phyloP scores from a whole-genome alignment of 2,329 filamentous ascomycete species.

The Leptographium lundbergii region DNA sequence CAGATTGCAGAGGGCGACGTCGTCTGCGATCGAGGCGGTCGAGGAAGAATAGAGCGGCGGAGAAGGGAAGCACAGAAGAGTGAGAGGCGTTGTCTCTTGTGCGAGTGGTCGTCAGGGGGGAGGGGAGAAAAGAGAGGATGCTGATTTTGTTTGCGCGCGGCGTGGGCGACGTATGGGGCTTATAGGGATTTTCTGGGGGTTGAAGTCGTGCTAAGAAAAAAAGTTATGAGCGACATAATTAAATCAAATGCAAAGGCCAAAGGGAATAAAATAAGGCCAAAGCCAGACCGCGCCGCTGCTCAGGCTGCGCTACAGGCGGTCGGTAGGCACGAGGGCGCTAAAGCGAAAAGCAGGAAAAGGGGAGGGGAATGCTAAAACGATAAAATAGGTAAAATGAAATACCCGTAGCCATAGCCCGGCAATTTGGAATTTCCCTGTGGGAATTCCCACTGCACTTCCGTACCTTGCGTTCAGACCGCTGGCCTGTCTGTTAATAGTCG shows the following conservation, averaged over 20 bases:
- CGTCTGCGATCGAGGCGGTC: neutral
- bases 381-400: neutral
- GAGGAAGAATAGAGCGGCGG: neutral
- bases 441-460: too few species aligned
- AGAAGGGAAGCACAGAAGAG: neutral
- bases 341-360: slow-evolving; percentile 2
- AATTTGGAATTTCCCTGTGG: neutral
- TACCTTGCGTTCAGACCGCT: too few species aligned
- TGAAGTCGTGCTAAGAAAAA: neutral
- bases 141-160: neutral
- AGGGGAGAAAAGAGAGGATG: slow-evolving; percentile 1
- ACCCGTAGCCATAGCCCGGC: neutral
- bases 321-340: slow-evolving; percentile 4
- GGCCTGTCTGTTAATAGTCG: too few species aligned
- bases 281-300: neutral
- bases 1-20: neutral
- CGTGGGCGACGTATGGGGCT: slow-evolving; percentile 7
- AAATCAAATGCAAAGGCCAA: neutral
- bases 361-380: neutral
- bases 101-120: neutral
- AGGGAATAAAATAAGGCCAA: neutral
- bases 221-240: slow-evolving; percentile 1
- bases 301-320: neutral
- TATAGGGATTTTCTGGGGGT: slow-evolving; percentile 8
- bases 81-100: neutral